phyloP scores from a whole-genome alignment of 2,329 filamentous ascomycete genomes.

The Aspergillus pseudoglaucus region DNA sequence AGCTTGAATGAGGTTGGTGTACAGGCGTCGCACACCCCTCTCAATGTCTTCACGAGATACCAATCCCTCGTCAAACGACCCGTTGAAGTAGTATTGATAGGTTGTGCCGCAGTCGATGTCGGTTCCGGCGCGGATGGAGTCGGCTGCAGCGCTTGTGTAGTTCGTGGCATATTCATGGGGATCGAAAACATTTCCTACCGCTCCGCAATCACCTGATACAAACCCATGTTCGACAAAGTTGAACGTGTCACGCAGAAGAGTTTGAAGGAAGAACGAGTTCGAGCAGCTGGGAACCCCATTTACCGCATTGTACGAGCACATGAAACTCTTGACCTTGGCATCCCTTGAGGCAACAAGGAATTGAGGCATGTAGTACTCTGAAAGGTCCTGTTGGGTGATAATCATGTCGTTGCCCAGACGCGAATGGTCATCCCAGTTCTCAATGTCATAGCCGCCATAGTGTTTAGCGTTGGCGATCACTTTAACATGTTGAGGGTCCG shows the following conservation, averaged over 20 bases:
- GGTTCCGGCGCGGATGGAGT: constrained; percentile 46
- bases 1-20: constrained; percentile 43
- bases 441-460: constrained; percentile 53
- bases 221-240: constrained; percentile 56
- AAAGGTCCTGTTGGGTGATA: constrained; percentile 56
- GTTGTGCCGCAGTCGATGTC: constrained; percentile 50
- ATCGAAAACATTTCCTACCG: constrained; percentile 54
- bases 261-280: constrained; percentile 55
- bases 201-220: constrained; percentile 60
- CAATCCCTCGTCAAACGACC: constrained; percentile 38
- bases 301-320: constrained; percentile 59
- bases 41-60: constrained; percentile 44
- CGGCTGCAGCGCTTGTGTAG: constrained; percentile 42
- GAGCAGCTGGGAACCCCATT: constrained; percentile 62
- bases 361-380: constrained; percentile 61
- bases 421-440: constrained; percentile 40
- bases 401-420: constrained; percentile 49
- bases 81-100: constrained; percentile 41
- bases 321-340: constrained; percentile 52
- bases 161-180: constrained; percentile 45
- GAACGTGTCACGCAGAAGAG: constrained; percentile 60
- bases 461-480: constrained; percentile 54
- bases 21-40: constrained; percentile 42
- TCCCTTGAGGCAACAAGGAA: constrained; percentile 59
- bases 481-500: constrained; percentile 31